Percentiles rank a stretch among this genome's conserved stretches.
Conservation (phyloP, 805 yeast species). For the Scheffersomyces stipitis region DNA sequence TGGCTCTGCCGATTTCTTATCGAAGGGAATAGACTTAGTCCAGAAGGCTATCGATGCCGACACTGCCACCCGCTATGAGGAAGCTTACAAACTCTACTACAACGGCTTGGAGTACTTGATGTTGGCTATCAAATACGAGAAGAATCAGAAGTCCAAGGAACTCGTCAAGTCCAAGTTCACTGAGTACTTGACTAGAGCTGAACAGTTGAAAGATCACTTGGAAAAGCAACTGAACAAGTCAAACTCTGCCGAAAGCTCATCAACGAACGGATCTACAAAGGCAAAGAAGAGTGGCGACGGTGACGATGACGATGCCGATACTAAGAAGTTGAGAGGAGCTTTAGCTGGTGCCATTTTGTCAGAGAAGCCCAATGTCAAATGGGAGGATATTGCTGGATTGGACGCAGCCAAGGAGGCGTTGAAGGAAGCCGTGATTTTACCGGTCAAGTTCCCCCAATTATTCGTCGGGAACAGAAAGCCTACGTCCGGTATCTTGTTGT, state of each 20-base stretch:
- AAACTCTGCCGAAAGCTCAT: constrained; percentile 48
- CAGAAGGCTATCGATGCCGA: constrained; percentile 96
- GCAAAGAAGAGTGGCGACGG: constrained; percentile 51
- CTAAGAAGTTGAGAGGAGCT: constrained; percentile 87
- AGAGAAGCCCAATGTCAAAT: constrained; percentile 87
- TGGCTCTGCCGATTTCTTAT: constrained; percentile 66
- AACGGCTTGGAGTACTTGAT: constrained; percentile 92
- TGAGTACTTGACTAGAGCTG: constrained; percentile 91
- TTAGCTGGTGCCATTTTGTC: constrained; percentile 86
- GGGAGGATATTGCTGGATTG: constrained; percentile 96
- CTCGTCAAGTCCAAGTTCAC: constrained; percentile 84
- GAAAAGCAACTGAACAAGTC: constrained; percentile 58
- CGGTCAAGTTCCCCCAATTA: constrained; percentile 93
- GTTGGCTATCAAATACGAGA: constrained; percentile 92
- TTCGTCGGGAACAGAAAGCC: constrained; percentile 95
- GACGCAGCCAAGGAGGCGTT: constrained; percentile 94
- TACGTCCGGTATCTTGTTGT: constrained; percentile 80
- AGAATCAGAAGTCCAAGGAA: constrained; percentile 85
- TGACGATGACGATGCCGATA: constrained; percentile 75
- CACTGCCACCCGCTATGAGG: constrained; percentile 83
- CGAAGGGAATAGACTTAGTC: constrained; percentile 92
- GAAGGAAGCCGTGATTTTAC: constrained; percentile 95
- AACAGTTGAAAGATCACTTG: constrained; percentile 85
- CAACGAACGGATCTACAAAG: constrained; percentile 58
- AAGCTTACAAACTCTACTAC: constrained; percentile 90